Base-by-base conservation (phyloP, 441 rosid species). In the Isatis lusitanica region DNA sequence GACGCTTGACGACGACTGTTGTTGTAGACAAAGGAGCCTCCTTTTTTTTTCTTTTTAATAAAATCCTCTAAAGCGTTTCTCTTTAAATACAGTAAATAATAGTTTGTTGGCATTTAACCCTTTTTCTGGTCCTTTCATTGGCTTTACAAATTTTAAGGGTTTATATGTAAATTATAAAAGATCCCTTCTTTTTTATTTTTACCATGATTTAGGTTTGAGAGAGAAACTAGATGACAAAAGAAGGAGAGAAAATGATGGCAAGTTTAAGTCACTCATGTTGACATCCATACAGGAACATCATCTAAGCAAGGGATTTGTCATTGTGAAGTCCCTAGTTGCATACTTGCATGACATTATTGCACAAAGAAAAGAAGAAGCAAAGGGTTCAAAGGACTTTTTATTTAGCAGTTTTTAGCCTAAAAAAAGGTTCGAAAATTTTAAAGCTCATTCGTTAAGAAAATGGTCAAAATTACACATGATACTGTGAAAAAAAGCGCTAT, bases 171-270 rank as follows among this genome's bases (percentile, higher is more conserved):
- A 10, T 21, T 42, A 4, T 5, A 4, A 48, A 26, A 26, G 28
- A 26, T 26, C 28, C 28, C 28, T 26, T 26, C 3, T 26, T 1
- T 26, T 26, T 26, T 26, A 1, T 26, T 26, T 26, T 1, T 1
- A 26, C 28, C 28, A 26, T 26, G 38, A 13, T 53, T 28, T 44
- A 21, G 91, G 83, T 61, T 85, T 84, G 56, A 79, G 42, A 92
- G 85, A 56, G 90, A 92, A 82, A 90, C 26, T 47, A 86, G 63
- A 91, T 87, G 40, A 88, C 92, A 6, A 43, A 15, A n/a, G 70
- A 79, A 92, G 42, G 85, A 59, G 30, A 92, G 4, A 88, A 84
- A 88, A 90, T 74, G 88, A 85, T 4, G 96, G 94, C 57, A 89
- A 79, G 78, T 83, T 93, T 46, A 7, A 44, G 9, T 15, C 50